Conservation (phyloP, 306 rosid species). For the Cucurbita ficifolia region DNA sequence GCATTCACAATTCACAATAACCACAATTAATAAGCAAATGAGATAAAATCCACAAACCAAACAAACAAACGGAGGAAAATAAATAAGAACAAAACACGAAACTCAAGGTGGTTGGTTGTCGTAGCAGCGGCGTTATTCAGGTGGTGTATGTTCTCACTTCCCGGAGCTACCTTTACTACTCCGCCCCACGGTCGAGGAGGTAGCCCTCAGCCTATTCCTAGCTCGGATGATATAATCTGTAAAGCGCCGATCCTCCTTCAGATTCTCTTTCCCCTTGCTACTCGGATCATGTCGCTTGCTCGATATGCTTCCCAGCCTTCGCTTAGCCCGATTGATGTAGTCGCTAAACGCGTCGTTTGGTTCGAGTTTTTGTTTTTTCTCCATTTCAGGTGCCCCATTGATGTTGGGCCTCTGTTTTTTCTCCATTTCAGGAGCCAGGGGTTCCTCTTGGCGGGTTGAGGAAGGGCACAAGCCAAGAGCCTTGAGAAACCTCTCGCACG, state of each 20-base stretch:
- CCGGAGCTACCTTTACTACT: neutral
- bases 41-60: too few relatives aligned
- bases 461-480: neutral
- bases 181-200: neutral
- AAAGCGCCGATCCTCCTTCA: neutral
- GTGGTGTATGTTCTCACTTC: neutral
- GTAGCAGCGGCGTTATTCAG: too few relatives aligned
- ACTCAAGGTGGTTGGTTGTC: too few relatives aligned
- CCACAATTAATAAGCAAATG: too few relatives aligned
- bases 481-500: neutral
- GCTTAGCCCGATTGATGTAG: neutral
- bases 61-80: too few relatives aligned
- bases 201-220: neutral
- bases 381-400: neutral
- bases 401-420: too few relatives aligned
- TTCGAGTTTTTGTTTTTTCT: neutral
- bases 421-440: neutral
- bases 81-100: too few relatives aligned
- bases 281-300: neutral
- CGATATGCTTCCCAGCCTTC: neutral
- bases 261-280: neutral
- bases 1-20: too few relatives aligned
- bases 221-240: slow-evolving; percentile 4
- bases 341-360: neutral
- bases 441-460: neutral